Base-by-base conservation (phyloP, 306 rosid genomes). In the Cajanus cajan region DNA sequence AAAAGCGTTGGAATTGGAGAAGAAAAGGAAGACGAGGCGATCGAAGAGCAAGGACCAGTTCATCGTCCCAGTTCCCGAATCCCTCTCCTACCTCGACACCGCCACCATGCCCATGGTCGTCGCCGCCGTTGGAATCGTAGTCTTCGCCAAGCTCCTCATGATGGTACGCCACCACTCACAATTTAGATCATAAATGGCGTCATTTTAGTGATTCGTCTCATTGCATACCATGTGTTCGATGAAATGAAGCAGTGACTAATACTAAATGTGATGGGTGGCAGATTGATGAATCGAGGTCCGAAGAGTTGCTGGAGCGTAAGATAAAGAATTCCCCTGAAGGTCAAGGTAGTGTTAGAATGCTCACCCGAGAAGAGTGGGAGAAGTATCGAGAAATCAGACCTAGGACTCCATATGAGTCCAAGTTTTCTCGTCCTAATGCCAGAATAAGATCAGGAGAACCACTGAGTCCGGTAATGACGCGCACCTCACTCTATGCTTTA, bases 31-130 rank as follows among this genome's bases (percentile, higher is more conserved):
- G 22, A 71, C 0, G 37, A 43, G 82, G 11, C 40, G 52, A n/a
- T 54, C 82, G 13, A 80, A 50, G 48, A 82, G 59, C 82, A 86
- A 86, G 77, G 88, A 75, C 57, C 86, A 86, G 85, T 84, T 85
- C 78, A n/a, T 91, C 51, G 93, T 95, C 9, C 4, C 22, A 0
- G 83, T 92, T 66, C 98, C 98, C 0, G 94, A 91, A 81, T 87
- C 92, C 12, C 48, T 65, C 25, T 74, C 93, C 15, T 91, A 72
- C 80, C 93, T 95, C 8, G 98, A 95, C 83, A 92, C 96, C 22
- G 90, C 97, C 28, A 76, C 98, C 43, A 71, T 92, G 87, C 97
- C 98, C 54, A 87, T 92, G 98, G 69, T 89, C 69, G 88, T 84
- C 79, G 12, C 84, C 25, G 91, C 83, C 8, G 94, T 87, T 1